A percentile compares a stretch with the other conserved stretches of the same genome.
These are phyloP conservation scores for Ceratocystiopsis minuta DNA, from an alignment of 2,329 filamentous ascomycete genomes.

Conservation along the genomic window DNA sequence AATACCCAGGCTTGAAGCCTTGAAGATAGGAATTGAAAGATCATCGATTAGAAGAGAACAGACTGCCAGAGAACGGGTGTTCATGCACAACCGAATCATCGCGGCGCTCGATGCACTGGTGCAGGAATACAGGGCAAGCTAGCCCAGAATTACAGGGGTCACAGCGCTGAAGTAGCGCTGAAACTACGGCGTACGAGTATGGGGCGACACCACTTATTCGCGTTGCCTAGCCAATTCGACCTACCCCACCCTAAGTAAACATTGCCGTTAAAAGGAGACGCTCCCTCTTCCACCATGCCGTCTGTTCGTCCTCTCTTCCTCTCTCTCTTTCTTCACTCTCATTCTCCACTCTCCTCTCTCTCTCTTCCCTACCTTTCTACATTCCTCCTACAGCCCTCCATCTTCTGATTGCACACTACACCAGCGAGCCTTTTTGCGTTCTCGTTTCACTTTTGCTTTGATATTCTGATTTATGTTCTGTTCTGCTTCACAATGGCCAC, in stretches of 20 bases:
- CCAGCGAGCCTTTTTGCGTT: not conserved
- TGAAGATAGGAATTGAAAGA: no score
- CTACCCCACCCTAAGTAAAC: slow-evolving; percentile 8
- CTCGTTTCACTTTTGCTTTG: slow-evolving; percentile 10
- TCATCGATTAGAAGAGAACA: no score
- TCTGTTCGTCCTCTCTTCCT: slow-evolving; percentile 3
- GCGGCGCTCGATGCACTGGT: no score
- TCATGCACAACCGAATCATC: not conserved
- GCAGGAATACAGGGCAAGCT: not conserved
- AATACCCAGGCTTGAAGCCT: no score
- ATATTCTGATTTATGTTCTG: slow-evolving; percentile 7
- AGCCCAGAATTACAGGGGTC: not conserved
- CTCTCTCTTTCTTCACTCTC: slow-evolving; percentile 10
- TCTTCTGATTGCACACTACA: not conserved
- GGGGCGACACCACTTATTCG: no score
- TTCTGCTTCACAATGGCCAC: slow-evolving; percentile 52
- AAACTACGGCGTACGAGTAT: no score
- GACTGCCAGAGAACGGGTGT: no score
- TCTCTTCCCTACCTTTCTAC: not conserved
- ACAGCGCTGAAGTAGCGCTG: no score
- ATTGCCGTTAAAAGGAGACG: slow-evolving; percentile 10
- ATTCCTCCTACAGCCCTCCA: slow-evolving; percentile 5
- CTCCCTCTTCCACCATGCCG: not conserved
- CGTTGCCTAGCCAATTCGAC: slow-evolving; percentile 5
- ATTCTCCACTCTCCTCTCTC: no score